These are phyloP conservation scores for Diaporthe ampelina DNA, from an alignment of 2,329 filamentous ascomycete species.

Conservation along the genomic window DNA sequence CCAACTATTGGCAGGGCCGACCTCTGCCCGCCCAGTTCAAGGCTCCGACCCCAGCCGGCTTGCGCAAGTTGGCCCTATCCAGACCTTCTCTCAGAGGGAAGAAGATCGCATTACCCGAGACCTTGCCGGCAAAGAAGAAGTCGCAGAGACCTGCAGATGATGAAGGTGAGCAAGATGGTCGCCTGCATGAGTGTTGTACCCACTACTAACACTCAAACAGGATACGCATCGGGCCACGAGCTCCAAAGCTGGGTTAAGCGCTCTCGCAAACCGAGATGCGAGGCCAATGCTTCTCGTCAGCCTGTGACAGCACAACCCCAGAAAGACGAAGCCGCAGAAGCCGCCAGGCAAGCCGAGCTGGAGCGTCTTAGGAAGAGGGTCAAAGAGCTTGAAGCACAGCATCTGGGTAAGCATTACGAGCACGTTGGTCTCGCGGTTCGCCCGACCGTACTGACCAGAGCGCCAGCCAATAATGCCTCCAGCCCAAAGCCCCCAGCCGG, in stretches of 20 bases:
- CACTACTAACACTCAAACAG: not conserved
- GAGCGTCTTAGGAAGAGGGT: not conserved
- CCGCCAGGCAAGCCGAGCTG: not conserved
- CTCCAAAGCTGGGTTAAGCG: no score
- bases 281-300: no score
- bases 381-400: slow-evolving; percentile 1
- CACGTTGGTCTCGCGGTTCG: not conserved
- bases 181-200: not conserved
- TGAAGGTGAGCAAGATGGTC: not conserved
- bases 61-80: slow-evolving; percentile 1
- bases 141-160: not conserved
- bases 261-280: no score
- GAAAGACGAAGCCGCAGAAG: not conserved
- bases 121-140: not conserved
- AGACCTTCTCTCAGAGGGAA: not conserved
- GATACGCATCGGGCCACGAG: not conserved
- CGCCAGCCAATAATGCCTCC: not conserved
- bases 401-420: not conserved
- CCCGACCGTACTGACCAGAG: not conserved
- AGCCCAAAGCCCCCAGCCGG: not conserved
- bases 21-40: not conserved
- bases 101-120: not conserved
- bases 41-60: not conserved
- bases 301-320: not conserved
- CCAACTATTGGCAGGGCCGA: slow-evolving; percentile 22